Base-by-base conservation (phyloP, 2,329 filamentous ascomycete genomes). In the Epichloe baconii region DNA sequence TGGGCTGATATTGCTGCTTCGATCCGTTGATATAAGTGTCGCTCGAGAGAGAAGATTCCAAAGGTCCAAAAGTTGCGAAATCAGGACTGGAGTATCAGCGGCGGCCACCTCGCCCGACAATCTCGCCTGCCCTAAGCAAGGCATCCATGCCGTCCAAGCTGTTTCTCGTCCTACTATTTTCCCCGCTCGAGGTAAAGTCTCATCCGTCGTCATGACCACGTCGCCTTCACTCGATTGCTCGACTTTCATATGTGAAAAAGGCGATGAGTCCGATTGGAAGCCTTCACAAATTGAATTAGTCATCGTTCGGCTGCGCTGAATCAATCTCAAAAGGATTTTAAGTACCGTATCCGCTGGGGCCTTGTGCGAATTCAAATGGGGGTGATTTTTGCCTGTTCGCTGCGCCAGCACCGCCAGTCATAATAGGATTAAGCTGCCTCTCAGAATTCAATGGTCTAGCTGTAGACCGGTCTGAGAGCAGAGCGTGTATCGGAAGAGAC, bases 131-230 rank as follows among this genome's bases (percentile, higher is more conserved):
- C 54, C 70, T 71, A 2, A 82, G 61, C 11, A 83, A 65, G 6
- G 79, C 79, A 53, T 71, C 79, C 65, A 83, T 78, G 2, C 79
- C 78, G 54, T 82, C 78, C 19, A 81, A 63, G 3, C 61, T 61
- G 10, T 52, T 45, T 45, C 58, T 65, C 3, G 47, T 38, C 5
- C 64, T 61, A 5, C 55, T 56, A 21, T 47, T 35, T 23, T 21
- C 17, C 15, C 48, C 48, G 15, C 56, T 47, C 31, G 41, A 64
- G 15, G 58, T 17, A 53, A 46, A 5, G 57, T 52, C 47, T 61
- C 56, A 46, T 59, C 55, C 14, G 60, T 52, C 6, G 59, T 62
- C 62, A 65, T 68, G 44, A 64, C 42, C 26, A 66, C 61, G 44
- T 68, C 63, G 15, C 59, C 59, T 41, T 66, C 63, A 19, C 54